Evolutionary conservation across 805 yeast genomes (phyloP).

Genomic region (Torulaspora microellipsoides): DNA sequence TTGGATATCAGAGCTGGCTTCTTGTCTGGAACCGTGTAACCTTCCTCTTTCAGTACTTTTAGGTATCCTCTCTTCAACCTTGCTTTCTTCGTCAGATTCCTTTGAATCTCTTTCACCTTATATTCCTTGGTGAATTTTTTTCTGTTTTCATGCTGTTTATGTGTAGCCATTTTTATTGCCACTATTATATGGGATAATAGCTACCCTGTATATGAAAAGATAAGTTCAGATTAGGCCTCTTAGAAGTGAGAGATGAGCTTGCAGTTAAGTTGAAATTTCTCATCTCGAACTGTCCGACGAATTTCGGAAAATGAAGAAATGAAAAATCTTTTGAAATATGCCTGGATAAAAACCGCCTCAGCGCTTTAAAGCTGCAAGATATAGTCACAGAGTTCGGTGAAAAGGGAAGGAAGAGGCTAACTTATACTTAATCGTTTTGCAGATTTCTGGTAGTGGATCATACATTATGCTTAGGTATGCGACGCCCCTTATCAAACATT

Average conservation of each 20-base stretch:
- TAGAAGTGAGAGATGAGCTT: conserved; percentile 1
- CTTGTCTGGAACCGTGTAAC: conserved; percentile 49
- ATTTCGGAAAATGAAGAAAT: no score
- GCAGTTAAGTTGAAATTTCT: not conserved
- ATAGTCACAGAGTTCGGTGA: no score
- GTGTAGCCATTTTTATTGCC: conserved; percentile 19
- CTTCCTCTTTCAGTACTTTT: conserved; percentile 72
- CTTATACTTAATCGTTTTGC: no score
- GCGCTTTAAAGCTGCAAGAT: no score
- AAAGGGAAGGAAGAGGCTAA: no score
- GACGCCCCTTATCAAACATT: conserved; percentile 15
- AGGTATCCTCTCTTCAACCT: conserved; percentile 76
- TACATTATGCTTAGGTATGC: conserved; percentile 17
- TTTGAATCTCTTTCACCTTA: conserved; percentile 62
- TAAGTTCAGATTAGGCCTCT: no score
- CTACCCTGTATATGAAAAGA: no score
- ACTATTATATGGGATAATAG: not conserved
- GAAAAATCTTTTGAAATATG: no score
- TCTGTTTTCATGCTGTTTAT: conserved; percentile 24
- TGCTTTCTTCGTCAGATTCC: conserved; percentile 73
- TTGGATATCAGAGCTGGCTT: conserved; percentile 7
- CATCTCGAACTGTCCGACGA: no score
- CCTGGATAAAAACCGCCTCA: no score
- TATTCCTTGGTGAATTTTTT: conserved; percentile 38
- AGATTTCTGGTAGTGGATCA: not conserved